Percentiles rank a stretch among this genome's conserved stretches.
Conservation (phyloP, 129 eudicot species). For the Centaurea solstitialis region DNA sequence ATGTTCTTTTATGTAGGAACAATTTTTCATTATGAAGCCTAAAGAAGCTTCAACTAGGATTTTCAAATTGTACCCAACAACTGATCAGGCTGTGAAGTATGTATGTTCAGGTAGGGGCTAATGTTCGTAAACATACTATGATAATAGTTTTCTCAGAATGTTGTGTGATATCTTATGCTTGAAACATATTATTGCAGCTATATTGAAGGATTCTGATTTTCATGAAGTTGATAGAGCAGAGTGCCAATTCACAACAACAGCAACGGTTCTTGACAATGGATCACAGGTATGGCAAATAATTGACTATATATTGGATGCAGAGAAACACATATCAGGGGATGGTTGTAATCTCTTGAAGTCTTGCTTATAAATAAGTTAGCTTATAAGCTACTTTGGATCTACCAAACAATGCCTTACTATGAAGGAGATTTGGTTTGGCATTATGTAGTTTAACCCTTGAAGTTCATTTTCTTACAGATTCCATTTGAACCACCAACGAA, state of each 20-base stretch:
- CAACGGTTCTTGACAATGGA: slow-evolving; percentile 85
- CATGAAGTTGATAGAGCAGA: slow-evolving; percentile 87
- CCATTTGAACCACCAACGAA: slow-evolving; percentile 75
- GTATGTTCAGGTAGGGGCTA: slow-evolving; percentile 58
- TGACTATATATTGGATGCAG: background rate
- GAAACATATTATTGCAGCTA: slow-evolving; percentile 59
- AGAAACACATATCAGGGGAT: background rate
- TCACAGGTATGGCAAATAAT: slow-evolving; percentile 59
- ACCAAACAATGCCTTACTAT: no score
- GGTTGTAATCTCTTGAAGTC: background rate
- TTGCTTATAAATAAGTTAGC: background rate
- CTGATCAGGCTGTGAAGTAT: slow-evolving; percentile 88
- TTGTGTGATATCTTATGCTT: background rate
- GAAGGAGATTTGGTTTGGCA: background rate
- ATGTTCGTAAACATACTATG: background rate
- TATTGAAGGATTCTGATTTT: slow-evolving; percentile 84
- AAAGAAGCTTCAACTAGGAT: slow-evolving; percentile 47
- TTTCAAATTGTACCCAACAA: slow-evolving; percentile 66
- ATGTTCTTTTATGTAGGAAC: slow-evolving; percentile 54
- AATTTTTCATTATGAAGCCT: slow-evolving; percentile 87
- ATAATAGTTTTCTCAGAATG: background rate
- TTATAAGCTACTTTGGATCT: no score
- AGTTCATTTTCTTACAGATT: slow-evolving; percentile 37
- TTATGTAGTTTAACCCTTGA: background rate
- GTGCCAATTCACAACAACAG: slow-evolving; percentile 92